Conservation (phyloP, 2,329 filamentous ascomycete species). For the Gnomoniopsis sp. region DNA sequence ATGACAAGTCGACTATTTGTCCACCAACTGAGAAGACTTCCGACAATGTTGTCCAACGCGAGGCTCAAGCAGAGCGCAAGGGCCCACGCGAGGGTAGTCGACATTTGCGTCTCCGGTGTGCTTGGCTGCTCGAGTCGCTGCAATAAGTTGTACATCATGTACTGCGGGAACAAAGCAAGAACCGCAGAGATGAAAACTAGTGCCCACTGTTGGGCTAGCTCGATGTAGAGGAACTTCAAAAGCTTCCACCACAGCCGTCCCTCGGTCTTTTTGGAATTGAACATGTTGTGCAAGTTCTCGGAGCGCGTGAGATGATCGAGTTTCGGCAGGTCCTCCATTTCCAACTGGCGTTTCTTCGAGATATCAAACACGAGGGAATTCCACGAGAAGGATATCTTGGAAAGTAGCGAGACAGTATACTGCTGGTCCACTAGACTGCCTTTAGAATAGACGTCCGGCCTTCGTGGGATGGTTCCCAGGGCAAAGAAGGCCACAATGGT, state of each 20-base stretch:
- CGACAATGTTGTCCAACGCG: constrained; percentile 28
- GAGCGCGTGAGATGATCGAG: constrained; percentile 29
- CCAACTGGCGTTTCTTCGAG: constrained; percentile 27
- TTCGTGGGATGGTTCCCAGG: constrained; percentile 30
- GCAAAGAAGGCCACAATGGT: constrained; percentile 22
- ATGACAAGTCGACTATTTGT: constrained; percentile 30
- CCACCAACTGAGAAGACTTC: constrained; percentile 30
- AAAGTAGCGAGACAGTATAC: constrained; percentile 28
- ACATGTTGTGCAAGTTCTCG: constrained; percentile 22
- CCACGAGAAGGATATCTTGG: constrained; percentile 29
- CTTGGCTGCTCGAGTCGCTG: constrained; percentile 26
- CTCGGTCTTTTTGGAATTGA: constrained; percentile 19
- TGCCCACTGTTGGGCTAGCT: constrained; percentile 30
- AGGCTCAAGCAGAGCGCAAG: constrained; percentile 28
- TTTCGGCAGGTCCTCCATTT: constrained; percentile 29
- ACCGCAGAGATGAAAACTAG: constrained; percentile 28
- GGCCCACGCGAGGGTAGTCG: constrained; percentile 29
- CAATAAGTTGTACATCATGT: constrained; percentile 33
- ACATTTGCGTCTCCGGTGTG: constrained; percentile 17
- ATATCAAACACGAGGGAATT: constrained; percentile 29
- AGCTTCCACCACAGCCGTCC: constrained; percentile 31
- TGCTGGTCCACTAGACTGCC: constrained; percentile 33
- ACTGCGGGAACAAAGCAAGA: constrained; percentile 31
- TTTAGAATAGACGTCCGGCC: constrained; percentile 30
- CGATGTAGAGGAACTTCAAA: constrained; percentile 24